phyloP scores from a whole-genome alignment of 345 rosid species.

The Pugionium dolabratum region DNA sequence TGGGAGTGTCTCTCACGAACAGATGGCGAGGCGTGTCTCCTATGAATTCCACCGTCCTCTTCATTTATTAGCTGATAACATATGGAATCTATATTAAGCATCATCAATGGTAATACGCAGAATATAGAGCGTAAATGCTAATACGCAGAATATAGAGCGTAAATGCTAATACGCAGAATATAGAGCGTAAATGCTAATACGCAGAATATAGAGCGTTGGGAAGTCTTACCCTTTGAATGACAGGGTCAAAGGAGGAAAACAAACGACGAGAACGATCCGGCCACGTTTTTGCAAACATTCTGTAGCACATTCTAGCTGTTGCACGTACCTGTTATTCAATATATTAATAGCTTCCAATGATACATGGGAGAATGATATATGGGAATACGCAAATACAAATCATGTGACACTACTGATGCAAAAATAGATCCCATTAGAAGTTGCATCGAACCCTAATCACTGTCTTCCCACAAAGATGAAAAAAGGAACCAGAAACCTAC shows the following conservation, averaged over 20 bases:
- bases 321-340: constrained; percentile 74
- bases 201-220: constrained; percentile 25
- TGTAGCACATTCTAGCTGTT: constrained; percentile 96
- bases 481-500: constrained; percentile 40
- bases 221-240: constrained; percentile 83
- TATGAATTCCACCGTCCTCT: constrained; percentile 94
- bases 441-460: constrained; percentile 20
- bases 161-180: constrained; percentile 15
- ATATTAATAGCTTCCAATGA: constrained; percentile 20
- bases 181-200: constrained; percentile 8
- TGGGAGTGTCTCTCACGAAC: constrained; percentile 81
- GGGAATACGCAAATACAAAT: constrained; percentile 11
- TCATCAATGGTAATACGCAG: constrained; percentile 8
- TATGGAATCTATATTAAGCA: constrained; percentile 21
- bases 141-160: too few species aligned
- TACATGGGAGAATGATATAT: constrained; percentile 17
- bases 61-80: constrained; percentile 73
- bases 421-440: constrained; percentile 17
- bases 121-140: too few species aligned
- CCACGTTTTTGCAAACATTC: constrained; percentile 98
- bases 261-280: constrained; percentile 97
- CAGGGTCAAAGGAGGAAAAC: constrained; percentile 92
- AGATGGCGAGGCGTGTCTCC: constrained; percentile 97
- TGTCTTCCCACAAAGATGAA: constrained; percentile 24
- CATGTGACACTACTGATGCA: constrained; percentile 25